Percentiles rank a stretch among this genome's conserved stretches.
Conservation (phyloP, 176 grass and related monocot genomes). For the Aegilops tauschii region DNA sequence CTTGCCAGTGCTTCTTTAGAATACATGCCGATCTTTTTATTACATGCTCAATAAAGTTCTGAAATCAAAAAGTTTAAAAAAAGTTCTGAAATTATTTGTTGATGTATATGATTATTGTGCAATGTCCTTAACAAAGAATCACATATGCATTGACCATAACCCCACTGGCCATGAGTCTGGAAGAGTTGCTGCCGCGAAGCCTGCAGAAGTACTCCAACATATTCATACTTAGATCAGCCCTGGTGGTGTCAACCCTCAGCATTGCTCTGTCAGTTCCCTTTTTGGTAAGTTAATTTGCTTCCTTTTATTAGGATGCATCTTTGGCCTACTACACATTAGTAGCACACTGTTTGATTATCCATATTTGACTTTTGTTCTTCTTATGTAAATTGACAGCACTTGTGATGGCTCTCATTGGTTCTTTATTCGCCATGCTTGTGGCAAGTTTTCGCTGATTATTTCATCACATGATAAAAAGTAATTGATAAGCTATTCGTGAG, state of each 20-base stretch:
- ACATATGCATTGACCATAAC: slow-evolving; percentile 90
- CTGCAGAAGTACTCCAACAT: slow-evolving; percentile 25
- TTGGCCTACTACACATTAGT: background rate
- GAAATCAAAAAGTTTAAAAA: no score
- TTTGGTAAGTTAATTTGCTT: slow-evolving; percentile 57
- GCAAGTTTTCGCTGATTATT: slow-evolving; percentile 40
- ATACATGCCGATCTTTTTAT: background rate
- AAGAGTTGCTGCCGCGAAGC: slow-evolving; percentile 75
- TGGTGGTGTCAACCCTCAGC: slow-evolving; percentile 76
- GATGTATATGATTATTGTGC: background rate
- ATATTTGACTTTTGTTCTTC: background rate
- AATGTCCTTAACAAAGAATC: slow-evolving; percentile 57
- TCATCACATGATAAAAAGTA: background rate
- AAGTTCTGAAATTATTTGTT: no score
- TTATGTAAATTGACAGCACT: slow-evolving; percentile 49
- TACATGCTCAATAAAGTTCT: background rate
- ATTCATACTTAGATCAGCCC: slow-evolving; percentile 56
- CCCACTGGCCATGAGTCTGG: slow-evolving; percentile 86
- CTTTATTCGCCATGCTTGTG: slow-evolving; percentile 92
- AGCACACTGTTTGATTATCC: background rate
- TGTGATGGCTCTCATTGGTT: slow-evolving; percentile 94
- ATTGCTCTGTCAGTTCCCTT: slow-evolving; percentile 84
- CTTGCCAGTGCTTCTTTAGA: background rate
- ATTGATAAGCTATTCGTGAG: background rate
- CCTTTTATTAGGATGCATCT: no score